A percentile compares a stretch with the other conserved stretches of the same genome.
phyloP scores from a whole-genome alignment of 2,329 filamentous ascomycete genomes.

The Pseudonectria foliicola region DNA sequence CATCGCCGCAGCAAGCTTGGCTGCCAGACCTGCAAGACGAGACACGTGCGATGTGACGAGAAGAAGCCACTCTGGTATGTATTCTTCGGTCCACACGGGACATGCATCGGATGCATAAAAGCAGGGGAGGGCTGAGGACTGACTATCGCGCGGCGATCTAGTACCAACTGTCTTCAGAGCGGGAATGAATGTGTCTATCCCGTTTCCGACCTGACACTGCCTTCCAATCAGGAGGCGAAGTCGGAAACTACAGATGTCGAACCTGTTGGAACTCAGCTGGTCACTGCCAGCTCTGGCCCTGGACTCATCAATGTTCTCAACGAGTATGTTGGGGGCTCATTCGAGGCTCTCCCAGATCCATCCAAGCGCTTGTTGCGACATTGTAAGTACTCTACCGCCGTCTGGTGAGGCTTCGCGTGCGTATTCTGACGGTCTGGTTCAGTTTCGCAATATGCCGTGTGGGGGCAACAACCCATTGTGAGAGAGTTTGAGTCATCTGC shows the following conservation, averaged over 20 bases:
- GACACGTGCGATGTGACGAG: conserved; percentile 41
- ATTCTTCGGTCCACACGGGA: conserved; percentile 8
- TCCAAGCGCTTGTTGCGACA: conserved; percentile 24
- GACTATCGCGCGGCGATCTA: conserved; percentile 20
- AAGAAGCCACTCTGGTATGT: conserved; percentile 39
- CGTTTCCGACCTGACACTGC: conserved; percentile 17
- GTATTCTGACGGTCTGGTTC: conserved; percentile 7
- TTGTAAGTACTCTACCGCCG: conserved; percentile 13
- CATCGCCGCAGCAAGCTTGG: conserved; percentile 31
- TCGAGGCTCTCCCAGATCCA: conserved; percentile 23
- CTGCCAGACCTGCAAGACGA: conserved; percentile 31
- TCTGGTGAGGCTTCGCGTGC: not conserved
- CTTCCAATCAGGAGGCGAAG: conserved; percentile 15
- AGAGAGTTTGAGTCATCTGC: conserved; percentile 26
- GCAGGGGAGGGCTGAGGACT: conserved; percentile 6
- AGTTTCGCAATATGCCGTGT: conserved; percentile 36
- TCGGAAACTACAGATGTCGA: not conserved
- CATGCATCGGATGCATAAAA: conserved; percentile 17
- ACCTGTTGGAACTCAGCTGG: conserved; percentile 9
- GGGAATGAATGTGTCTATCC: conserved; percentile 36
- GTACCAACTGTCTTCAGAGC: conserved; percentile 38
- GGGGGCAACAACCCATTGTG: conserved; percentile 33
- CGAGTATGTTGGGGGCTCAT: conserved; percentile 26
- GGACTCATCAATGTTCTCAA: conserved; percentile 16
- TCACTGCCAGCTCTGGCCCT: conserved; percentile 7